Base-by-base conservation (phyloP, 768 basidiomycete genomes). In the Boletus reticulatus region DNA sequence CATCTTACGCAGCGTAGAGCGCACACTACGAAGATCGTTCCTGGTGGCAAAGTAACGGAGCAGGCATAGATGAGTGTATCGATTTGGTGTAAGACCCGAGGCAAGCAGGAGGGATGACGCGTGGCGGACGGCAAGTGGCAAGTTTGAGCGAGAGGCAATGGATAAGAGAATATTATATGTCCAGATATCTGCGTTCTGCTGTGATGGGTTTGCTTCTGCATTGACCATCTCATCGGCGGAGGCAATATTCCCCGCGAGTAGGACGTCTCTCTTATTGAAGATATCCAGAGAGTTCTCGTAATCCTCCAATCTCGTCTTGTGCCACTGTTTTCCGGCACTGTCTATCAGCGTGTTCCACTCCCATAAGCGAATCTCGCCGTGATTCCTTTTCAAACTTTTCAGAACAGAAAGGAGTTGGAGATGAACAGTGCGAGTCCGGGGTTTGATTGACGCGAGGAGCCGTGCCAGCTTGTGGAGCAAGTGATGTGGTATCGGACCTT, bases 321-420 rank as follows among this genome's bases (percentile, higher is more conserved):
- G 79, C 73, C 79, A 83, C 4, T 88, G 87, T 56, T 78, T 80
- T 16, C 84, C 89, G 1, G 85, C 84, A 64, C 76, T 78, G 61
- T 87, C 79, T 56, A 92, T 80, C 43, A 93, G 76, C 9, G 82
- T 75, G 65, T 92, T 92, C 88, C 90, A 92, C 67, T 91, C 82
- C 77, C 83, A 83, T n/a, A 73, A 62, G 58, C 80, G 75, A 32
- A 90, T 67, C 12, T 52, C 72, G 22, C 83, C 86, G 13, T 83
- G 84, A n/a, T 73, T 75, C 20, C 70, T 71, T 54, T 79, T 81
- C 39, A 92, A 72, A 43, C 76, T 77, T 42, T 79, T 79, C 58
- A 91, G 64, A 13, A 90, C 80, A n/a, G 84, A 80, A n/a, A 89
- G 75, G 4, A 92, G 76, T 13, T 83, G 84, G 10, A 84, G 76